Evolutionary conservation across 371 early-diverging fungal genomes (phyloP).

Genomic region (Massospora cicadina): DNA sequence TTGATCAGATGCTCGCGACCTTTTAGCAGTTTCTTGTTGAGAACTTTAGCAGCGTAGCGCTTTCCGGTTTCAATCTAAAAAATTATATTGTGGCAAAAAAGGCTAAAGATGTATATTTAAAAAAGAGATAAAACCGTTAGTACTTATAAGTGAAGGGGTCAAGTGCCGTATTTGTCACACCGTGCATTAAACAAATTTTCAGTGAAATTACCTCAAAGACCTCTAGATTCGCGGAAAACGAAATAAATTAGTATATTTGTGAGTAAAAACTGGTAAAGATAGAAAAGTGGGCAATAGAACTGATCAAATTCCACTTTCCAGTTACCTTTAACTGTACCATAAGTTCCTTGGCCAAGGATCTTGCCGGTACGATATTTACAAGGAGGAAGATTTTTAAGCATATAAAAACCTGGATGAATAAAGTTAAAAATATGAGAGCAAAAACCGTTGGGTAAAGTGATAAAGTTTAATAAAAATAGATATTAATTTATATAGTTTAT

Average conservation of each 20-base stretch:
- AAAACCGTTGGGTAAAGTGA: too few relatives aligned
- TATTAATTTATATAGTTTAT: too few relatives aligned
- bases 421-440: too few relatives aligned
- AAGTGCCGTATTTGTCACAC: too few relatives aligned
- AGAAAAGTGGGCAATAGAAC: neutral
- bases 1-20: slow-evolving; percentile 79
- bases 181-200: too few relatives aligned
- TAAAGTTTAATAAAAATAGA: too few relatives aligned
- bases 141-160: too few relatives aligned
- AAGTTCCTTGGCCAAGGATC: slow-evolving; percentile 45
- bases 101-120: neutral
- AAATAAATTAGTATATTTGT: too few relatives aligned
- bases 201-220: neutral
- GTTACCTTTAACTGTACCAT: slow-evolving; percentile 51
- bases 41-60: slow-evolving; percentile 77
- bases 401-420: too few relatives aligned
- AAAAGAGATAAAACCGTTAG: neutral
- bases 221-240: neutral
- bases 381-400: slow-evolving; percentile 22
- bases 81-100: neutral
- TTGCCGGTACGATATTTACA: slow-evolving; percentile 53
- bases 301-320: neutral
- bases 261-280: too few relatives aligned
- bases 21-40: slow-evolving; percentile 73
- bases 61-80: slow-evolving; percentile 59